phyloP scores from a whole-genome alignment of 2,329 filamentous ascomycete genomes.

The Neopestalotiopsis sp. region DNA sequence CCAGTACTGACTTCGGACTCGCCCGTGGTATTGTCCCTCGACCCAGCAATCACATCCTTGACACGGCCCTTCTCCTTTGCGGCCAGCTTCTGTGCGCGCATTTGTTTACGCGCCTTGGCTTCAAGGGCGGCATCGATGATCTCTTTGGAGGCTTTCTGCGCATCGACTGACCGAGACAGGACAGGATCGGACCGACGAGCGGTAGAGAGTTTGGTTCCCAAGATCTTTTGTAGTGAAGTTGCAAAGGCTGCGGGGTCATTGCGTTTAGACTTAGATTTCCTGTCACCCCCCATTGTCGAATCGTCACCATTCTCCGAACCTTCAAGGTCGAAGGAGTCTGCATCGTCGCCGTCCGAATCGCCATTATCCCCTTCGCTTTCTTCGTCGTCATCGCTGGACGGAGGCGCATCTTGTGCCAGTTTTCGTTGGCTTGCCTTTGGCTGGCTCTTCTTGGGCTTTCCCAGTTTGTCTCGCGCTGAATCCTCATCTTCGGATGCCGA shows the following conservation, averaged over 20 bases:
- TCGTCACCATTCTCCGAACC: constrained; percentile 47
- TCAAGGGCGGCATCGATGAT: constrained; percentile 80
- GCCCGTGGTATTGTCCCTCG: constrained; percentile 57
- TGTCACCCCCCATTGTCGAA: constrained; percentile 35
- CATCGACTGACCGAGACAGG: constrained; percentile 80
- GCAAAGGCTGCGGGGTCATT: constrained; percentile 93
- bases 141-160: constrained; percentile 73
- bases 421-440: constrained; percentile 8
- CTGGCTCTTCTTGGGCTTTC: constrained; percentile 32
- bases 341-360: constrained; percentile 35
- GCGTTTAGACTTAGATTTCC: constrained; percentile 71
- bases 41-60: constrained; percentile 77
- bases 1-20: constrained; percentile 52
- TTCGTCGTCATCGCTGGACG: constrained; percentile 27
- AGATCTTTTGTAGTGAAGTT: constrained; percentile 90
- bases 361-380: constrained; percentile 25
- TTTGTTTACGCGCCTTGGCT: constrained; percentile 76
- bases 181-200: constrained; percentile 87
- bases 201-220: constrained; percentile 84
- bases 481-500: constrained; percentile 42
- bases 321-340: constrained; percentile 42
- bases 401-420: constrained; percentile 28
- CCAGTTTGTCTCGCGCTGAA: constrained; percentile 26
- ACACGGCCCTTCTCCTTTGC: constrained; percentile 87
- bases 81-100: constrained; percentile 80